Base-by-base conservation (phyloP, 2,329 filamentous ascomycete species). In the Stemphylium vesicarium region DNA sequence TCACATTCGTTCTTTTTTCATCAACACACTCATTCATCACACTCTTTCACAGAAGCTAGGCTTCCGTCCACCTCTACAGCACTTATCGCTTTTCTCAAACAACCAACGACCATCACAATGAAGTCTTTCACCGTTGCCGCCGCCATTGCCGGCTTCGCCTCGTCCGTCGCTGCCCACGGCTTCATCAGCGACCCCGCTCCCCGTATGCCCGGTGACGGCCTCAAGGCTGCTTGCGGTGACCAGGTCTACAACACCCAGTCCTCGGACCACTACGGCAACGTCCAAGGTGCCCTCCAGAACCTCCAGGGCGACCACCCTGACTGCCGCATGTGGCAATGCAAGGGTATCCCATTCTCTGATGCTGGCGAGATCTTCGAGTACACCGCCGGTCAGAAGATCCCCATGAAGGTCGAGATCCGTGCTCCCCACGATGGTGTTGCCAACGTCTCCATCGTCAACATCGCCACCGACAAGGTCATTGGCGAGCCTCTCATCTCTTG, bases 391-490 rank as follows among this genome's bases (percentile, higher is more conserved):
- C 72, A 84, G 69, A 71, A 69, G 32, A 73, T 84, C 26, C 63
- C 73, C 26, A 75, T 83, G 60, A 73, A 60, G 31, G 78, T 82
- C 62, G 75, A 80, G 56, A 79, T 83, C 66, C 74, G 74, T 35
- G 81, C 81, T 36, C 82, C 82, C 20, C 84, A 86, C 74, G 80
- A 79, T 12, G 84, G 84, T 54, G 70, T 72, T 11, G 82, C 82
- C 63, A 87, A 87, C 70, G 82, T 88, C 35, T 84, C 81, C 15
- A 79, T 88, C 44, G 79, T 88, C 62, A 78, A 83, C 64, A 82
- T 80, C 10, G 74, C 77, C 33, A 79, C 78, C 60, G 82, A 85
- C 75, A 75, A 69, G 22, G 71, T 84, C 56, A 77, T 88, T 22
- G 84, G 83, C 31, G 55, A 72, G 42, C 79, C 81, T 12, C 76